Evolutionary conservation across 1,284 basidiomycete genomes (phyloP).

Genomic region (Leccinum variabile): DNA sequence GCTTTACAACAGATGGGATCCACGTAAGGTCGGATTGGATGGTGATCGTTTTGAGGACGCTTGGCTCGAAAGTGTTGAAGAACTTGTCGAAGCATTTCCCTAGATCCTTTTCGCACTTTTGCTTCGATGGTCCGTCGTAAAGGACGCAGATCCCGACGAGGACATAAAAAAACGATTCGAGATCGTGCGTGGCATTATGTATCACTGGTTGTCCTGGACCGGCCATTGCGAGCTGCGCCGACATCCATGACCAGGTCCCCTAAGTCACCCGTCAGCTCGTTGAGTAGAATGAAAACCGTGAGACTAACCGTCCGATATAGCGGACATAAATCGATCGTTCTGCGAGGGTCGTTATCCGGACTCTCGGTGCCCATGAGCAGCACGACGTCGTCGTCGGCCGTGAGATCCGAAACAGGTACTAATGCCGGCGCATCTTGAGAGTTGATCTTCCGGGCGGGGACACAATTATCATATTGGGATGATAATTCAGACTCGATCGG

Average conservation of each 20-base stretch:
- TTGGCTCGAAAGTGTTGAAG: not conserved
- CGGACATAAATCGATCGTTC: slow-evolving; percentile 7
- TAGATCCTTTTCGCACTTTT: not conserved
- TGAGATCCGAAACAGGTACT: not conserved
- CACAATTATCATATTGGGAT: not conserved
- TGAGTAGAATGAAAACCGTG: not conserved
- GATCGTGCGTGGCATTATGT: not conserved
- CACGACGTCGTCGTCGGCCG: not conserved
- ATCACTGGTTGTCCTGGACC: not conserved
- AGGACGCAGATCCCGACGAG: not conserved
- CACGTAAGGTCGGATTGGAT: not conserved
- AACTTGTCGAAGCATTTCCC: not conserved
- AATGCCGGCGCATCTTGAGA: not conserved
- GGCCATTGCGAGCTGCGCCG: not conserved
- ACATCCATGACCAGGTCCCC: not conserved
- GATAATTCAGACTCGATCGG: not conserved
- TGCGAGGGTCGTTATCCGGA: not conserved
- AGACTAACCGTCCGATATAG: slow-evolving; percentile 3
- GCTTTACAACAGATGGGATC: not conserved
- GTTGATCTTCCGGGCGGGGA: not conserved
- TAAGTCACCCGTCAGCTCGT: not conserved
- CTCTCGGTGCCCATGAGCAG: slow-evolving; percentile 6
- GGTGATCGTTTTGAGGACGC: not conserved
- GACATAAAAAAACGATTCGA: not conserved
- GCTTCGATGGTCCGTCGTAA: not conserved